Conservation (phyloP, 1,139 yeast genomes). For the Suhomyces terraborum region DNA sequence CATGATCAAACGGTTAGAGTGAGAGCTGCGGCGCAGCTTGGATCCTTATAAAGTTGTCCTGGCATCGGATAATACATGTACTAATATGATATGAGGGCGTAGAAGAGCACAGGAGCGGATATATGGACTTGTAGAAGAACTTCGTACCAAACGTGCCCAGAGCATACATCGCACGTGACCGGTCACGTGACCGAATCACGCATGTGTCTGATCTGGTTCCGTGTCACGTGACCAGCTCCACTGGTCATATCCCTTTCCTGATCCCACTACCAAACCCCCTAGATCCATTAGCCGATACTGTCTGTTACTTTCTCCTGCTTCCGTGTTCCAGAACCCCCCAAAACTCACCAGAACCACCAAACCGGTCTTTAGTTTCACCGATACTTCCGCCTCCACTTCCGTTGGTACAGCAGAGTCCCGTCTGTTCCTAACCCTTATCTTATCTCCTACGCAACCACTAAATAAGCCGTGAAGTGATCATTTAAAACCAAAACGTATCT, state of each 20-base stretch:
- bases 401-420: constrained; percentile 2
- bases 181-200: no score
- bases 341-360: no score
- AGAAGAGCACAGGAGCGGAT: no score
- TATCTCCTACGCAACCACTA: constrained; percentile 6
- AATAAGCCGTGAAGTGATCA: background rate
- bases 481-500: no score
- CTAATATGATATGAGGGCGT: constrained; percentile 1
- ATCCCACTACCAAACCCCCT: background rate
- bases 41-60: background rate
- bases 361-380: no score
- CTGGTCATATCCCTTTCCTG: constrained; percentile 1
- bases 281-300: background rate
- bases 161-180: no score
- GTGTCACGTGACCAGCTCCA: background rate
- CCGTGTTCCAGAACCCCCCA: background rate
- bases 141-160: no score
- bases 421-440: constrained; percentile 12
- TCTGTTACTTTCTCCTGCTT: background rate
- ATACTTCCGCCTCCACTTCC: background rate
- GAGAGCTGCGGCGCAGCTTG: constrained; percentile 2
- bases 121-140: no score
- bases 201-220: no score
- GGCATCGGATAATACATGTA: background rate
- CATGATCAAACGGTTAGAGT: background rate